phyloP scores from a whole-genome alignment of 2,329 filamentous ascomycete species.

The Xylaria sp. region DNA sequence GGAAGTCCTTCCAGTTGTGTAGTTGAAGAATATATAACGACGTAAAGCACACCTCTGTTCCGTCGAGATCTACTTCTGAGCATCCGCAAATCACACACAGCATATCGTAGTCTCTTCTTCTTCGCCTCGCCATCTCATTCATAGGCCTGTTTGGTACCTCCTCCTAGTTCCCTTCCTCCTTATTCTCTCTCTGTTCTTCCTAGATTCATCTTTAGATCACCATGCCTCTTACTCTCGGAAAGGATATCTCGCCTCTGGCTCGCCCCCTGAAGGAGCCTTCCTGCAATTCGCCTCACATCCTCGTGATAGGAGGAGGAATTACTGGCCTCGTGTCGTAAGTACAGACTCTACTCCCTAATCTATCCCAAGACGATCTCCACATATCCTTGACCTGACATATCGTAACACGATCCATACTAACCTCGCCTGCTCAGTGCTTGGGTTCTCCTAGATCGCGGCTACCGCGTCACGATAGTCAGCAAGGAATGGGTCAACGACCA shows the following conservation, averaged over 20 bases:
- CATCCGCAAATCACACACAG: too few species aligned
- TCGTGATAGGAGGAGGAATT: conserved; percentile 32
- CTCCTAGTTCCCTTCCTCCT: too few species aligned
- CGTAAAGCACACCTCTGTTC: too few species aligned
- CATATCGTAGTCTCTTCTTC: too few species aligned
- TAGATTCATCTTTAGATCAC: background rate
- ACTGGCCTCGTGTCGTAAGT: conserved; percentile 31
- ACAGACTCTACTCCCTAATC: background rate
- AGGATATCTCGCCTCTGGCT: conserved; percentile 30
- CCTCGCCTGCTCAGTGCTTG: conserved; percentile 30
- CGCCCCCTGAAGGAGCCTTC: conserved; percentile 26
- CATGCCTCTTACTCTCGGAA: conserved; percentile 32
- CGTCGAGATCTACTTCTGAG: too few species aligned
- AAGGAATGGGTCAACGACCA: conserved; percentile 38
- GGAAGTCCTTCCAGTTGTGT: too few species aligned
- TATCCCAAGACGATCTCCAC: background rate
- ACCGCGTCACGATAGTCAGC: conserved; percentile 40
- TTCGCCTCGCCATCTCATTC: too few species aligned
- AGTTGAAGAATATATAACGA: too few species aligned
- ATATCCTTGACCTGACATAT: background rate
- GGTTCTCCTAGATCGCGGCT: conserved; percentile 40
- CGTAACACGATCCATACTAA: conserved; percentile 3
- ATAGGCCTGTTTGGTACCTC: background rate
- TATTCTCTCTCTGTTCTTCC: too few species aligned
- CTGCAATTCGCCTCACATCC: conserved; percentile 28